Evolutionary conservation across 768 basidiomycete genomes (phyloP), one percentile per base, ranked within the genome.

Genomic region (Cyclocybe cylindracea): DNA sequence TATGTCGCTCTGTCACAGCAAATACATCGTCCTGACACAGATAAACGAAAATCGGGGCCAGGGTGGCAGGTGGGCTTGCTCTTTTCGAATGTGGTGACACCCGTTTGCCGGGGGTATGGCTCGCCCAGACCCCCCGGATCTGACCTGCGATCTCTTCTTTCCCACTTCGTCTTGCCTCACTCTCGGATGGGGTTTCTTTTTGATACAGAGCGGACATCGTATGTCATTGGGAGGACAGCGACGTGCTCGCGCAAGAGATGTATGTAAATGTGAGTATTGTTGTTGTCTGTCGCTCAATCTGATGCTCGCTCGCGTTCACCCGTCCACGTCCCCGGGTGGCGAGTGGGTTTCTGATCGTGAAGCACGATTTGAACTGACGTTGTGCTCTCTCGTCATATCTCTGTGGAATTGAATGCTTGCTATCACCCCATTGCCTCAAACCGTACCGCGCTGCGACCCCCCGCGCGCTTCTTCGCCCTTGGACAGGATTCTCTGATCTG

Each of bases 221-320:
- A 44, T 91, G 87, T 55, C 91, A 94, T 62, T 94, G 91, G 91
- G 91, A 94, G 72, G 91, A 93, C 56, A 80, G 82, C 46, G 91
- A 94, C 63, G 74, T 78, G 45, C 84, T 91, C 52, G 78, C 84
- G 38, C 85, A 90, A 67, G 91, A 93, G 69, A 75, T 93, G 64
- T 91, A 80, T 70, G 76, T 78, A 42, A 94, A 90, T 64, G 91
- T 91, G 70, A 56, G 88, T 73, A 32, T 41, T 14, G 31, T 54
- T 39, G 37, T 46, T 54, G 55, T 48, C 39, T 24, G 5, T 24
- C 45, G 42, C 39, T 48, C 37, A 38, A 24, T 24, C 24, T 24
- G 24, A 24, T 24, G 24, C 24, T 24, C 24, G 24, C 24, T 24
- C 24, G 24, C 24, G 24, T 24, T 24, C 24, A 24, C 24, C 24